Percentiles rank a stretch among this genome's conserved stretches.
phyloP scores from a whole-genome alignment of 768 basidiomycete genomes.

The Trametes cinnabarina region DNA sequence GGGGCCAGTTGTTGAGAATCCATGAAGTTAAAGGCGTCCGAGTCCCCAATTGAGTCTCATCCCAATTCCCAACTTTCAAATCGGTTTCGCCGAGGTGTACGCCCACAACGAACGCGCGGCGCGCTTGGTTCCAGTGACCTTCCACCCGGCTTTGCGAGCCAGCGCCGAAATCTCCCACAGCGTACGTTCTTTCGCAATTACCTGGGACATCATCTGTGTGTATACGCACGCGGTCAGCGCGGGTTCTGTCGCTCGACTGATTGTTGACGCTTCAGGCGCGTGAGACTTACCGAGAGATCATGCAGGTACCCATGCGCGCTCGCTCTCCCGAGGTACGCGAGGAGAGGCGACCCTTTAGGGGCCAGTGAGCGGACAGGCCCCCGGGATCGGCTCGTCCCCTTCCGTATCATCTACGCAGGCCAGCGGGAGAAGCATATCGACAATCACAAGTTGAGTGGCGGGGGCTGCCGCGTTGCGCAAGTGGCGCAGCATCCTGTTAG shows the following conservation, averaged over 20 bases:
- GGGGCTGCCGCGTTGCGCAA: constrained; percentile 1
- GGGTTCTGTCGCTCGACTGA: neutral
- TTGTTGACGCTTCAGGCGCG: neutral
- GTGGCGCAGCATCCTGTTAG: constrained; percentile 8
- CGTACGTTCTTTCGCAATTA: constrained; percentile 69
- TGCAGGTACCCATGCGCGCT: constrained; percentile 8
- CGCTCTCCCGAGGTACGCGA: constrained; percentile 16
- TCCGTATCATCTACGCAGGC: constrained; percentile 7
- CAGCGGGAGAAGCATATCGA: constrained; percentile 13
- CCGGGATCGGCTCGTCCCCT: neutral
- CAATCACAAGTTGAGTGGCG: constrained; percentile 5
- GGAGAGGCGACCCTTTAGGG: constrained; percentile 13
- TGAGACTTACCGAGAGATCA: constrained; percentile 7
- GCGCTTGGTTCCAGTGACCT: constrained; percentile 51
- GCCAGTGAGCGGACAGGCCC: constrained; percentile 4
- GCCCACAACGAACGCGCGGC: constrained; percentile 36
- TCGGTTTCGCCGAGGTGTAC: constrained; percentile 5
- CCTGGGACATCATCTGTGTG: constrained; percentile 37
- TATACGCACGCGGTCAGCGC: neutral
- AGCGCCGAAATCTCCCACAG: constrained; percentile 55
- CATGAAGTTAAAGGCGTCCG: neutral
- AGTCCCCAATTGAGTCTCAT: neutral
- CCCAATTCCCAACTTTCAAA: neutral
- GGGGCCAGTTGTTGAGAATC: neutral
- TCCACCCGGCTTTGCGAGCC: constrained; percentile 60